These are phyloP conservation scores for Acanthamoeba quina DNA, from an alignment of 208 protist species.

Conservation along the genomic window DNA sequence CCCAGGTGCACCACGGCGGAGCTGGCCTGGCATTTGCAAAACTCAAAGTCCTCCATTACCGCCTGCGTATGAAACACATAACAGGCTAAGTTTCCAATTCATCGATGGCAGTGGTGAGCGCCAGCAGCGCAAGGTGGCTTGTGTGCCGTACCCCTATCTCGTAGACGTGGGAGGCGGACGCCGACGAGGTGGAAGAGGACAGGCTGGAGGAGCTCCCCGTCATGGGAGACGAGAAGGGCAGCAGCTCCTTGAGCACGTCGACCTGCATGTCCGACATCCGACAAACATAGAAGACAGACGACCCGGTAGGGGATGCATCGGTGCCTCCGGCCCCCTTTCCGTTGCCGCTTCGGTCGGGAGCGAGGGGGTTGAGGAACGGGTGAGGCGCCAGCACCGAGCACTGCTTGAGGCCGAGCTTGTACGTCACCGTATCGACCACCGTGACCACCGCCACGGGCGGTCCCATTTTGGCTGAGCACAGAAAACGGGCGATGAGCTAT, in stretches of 20 bases:
- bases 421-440: background rate
- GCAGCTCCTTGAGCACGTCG: conserved; percentile 12
- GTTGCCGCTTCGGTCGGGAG: background rate
- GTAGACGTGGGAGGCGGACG: background rate
- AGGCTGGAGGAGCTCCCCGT: background rate
- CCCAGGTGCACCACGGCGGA: background rate
- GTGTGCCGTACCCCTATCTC: background rate
- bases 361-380: background rate
- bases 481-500: background rate
- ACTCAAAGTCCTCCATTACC: conserved; percentile 14
- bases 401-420: conserved; percentile 25
- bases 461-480: background rate
- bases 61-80: background rate
- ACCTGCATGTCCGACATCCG: background rate
- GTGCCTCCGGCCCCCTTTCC: background rate
- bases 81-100: background rate
- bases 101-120: background rate
- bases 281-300: background rate
- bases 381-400: conserved; percentile 1
- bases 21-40: background rate
- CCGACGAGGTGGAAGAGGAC: background rate
- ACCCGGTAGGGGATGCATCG: background rate
- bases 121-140: background rate
- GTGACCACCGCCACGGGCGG: background rate
- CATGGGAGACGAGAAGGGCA: background rate